Evolutionary conservation across 2,329 filamentous ascomycete species (phyloP), one percentile per base, ranked within the genome.

Genomic region (Claviceps maximensis): DNA sequence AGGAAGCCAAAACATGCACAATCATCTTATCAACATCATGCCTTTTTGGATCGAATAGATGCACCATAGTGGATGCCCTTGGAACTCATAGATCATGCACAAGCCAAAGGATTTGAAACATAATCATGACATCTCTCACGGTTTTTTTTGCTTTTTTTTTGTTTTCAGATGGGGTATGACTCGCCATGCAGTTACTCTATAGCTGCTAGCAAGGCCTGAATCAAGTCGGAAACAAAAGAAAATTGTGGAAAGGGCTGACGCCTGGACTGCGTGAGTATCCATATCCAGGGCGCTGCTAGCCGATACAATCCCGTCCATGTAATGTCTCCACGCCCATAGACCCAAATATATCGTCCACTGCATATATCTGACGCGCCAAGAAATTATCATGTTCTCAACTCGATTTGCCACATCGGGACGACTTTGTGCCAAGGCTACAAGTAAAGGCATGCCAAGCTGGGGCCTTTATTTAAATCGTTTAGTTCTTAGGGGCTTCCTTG

Each of bases 401-500:
- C 60, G 57, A 53, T 54, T 62, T 61, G 61, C 62, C 59, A 53
- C 47, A 56, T 50, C 52, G 60, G 55, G 54, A 51, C 53, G 44
- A 47, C 54, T 54, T 58, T 58, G 38, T 56, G 49, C 52, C 57
- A 61, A 58, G 58, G 58, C 59, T 63, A 36, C 54, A 59, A 58
- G 57, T 59, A 62, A 55, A 56, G 52, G 49, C 54, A 58, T 56
- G 57, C 54, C 51, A 60, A 57, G 57, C 59, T 56, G 56, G 53
- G 56, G 54, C 46, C 40, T 33, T 44, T 54, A 52, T 55, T 49
- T 27, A 25, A 36, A 51, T 42, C 54, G 44, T 58, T 64, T 65
- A 67, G 54, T 56, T 53, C 56, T 62, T 63, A 71, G 87, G 83
- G 72, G 87, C 88, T 77, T 96, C 90, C 84, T 97, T 97, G 75